A percentile compares a stretch with the other conserved stretches of the same genome.
These are phyloP conservation scores for Boletus subcaerulescens DNA, from an alignment of 768 basidiomycete genomes.

Conservation along the genomic window DNA sequence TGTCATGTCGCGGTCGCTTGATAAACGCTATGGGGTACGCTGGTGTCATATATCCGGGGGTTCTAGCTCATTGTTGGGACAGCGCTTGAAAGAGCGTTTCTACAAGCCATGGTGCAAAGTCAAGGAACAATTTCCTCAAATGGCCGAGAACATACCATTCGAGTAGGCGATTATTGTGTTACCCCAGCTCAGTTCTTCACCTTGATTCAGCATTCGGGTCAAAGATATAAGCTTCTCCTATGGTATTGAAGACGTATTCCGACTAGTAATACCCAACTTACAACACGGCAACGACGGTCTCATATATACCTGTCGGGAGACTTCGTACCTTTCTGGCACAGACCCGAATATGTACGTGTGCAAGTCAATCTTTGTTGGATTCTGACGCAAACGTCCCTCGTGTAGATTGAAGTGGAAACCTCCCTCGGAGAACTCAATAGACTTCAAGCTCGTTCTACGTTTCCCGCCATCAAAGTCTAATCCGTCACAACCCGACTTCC, in stretches of 20 bases:
- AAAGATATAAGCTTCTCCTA: constrained; percentile 90
- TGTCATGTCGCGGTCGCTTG: constrained; percentile 78
- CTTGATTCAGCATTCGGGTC: constrained; percentile 65
- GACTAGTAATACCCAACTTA: constrained; percentile 75
- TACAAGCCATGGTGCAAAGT: constrained; percentile 75
- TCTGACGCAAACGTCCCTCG: constrained; percentile 1
- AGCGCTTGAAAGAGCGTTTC: constrained; percentile 73
- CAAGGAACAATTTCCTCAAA: constrained; percentile 64
- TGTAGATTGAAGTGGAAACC: constrained; percentile 97
- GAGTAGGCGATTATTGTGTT: constrained; percentile 52
- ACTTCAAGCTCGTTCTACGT: constrained; percentile 93
- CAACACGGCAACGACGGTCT: constrained; percentile 95
- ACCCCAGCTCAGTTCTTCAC: constrained; percentile 4
- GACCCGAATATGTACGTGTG: constrained; percentile 90
- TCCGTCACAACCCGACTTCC: constrained; percentile 67
- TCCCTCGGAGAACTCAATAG: constrained; percentile 95
- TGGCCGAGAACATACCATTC: constrained; percentile 68
- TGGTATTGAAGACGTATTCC: constrained; percentile 81
- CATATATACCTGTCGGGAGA: constrained; percentile 90
- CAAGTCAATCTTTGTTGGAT: constrained; percentile 35
- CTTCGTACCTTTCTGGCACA: constrained; percentile 79
- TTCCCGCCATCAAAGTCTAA: constrained; percentile 69
- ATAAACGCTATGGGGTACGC: constrained; percentile 88
- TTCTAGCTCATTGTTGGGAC: constrained; percentile 6
- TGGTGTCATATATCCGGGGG: neutral